Conservation (phyloP, 805 yeast genomes). For the Yarrowia phangngaensis region DNA sequence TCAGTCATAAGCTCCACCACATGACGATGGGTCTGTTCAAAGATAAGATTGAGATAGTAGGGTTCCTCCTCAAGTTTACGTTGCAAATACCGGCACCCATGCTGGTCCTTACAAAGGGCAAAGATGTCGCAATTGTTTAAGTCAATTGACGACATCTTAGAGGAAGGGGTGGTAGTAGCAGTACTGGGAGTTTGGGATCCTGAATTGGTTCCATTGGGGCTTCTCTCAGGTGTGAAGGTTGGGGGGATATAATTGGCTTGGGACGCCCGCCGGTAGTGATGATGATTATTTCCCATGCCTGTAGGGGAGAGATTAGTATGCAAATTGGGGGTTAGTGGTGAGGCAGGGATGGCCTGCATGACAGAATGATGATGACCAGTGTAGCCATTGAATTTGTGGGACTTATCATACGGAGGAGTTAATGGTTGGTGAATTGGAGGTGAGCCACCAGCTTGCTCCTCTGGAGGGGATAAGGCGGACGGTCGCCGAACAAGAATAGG, state of each 20-base stretch:
- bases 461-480: slow-evolving; percentile 1
- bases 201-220: slow-evolving; percentile 15
- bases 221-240: slow-evolving; percentile 10
- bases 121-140: slow-evolving; percentile 58
- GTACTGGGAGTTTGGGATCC: slow-evolving; percentile 30
- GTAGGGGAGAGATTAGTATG: slow-evolving; percentile 17
- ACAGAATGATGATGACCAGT: slow-evolving; percentile 4
- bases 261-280: slow-evolving; percentile 7
- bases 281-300: background rate
- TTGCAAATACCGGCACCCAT: slow-evolving; percentile 91
- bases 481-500: slow-evolving; percentile 20
- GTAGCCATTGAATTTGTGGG: background rate
- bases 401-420: slow-evolving; percentile 29
- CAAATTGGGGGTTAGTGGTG: slow-evolving; percentile 27
- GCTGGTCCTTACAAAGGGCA: slow-evolving; percentile 88
- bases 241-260: slow-evolving; percentile 23
- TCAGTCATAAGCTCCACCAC: slow-evolving; percentile 80
- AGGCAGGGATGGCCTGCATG: slow-evolving; percentile 27
- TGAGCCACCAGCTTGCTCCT: slow-evolving; percentile 4
- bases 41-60: slow-evolving; percentile 49
- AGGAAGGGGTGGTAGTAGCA: slow-evolving; percentile 32
- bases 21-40: slow-evolving; percentile 71
- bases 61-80: slow-evolving; percentile 64
- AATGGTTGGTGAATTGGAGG: slow-evolving; percentile 21
- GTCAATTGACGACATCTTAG: slow-evolving; percentile 45